Evolutionary conservation across 306 rosid species (phyloP), one percentile per base, ranked within the genome.

Genomic region (Glycine soja): DNA sequence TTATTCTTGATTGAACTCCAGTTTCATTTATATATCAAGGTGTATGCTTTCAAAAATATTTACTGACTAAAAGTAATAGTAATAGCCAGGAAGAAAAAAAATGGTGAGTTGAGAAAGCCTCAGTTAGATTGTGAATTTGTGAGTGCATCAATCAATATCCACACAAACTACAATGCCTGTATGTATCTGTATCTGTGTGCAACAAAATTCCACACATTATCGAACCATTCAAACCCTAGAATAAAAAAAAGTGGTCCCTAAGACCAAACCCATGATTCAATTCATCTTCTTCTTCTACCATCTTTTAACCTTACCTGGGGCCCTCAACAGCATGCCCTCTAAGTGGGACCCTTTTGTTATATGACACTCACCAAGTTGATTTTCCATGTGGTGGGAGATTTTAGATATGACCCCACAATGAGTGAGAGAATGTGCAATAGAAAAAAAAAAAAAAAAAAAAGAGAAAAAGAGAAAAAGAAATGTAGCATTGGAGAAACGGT

Each of bases 321-420:
- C 87, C 85, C 89, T 83, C 87, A 83, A 81, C 68, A 80, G 95
- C 91, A 86, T 86, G 92, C 91, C 75, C 71, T 71, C 54, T 65
- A 40, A 78, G 85, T 90, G 95, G 89, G n/a, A 92, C 94, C 90
- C 30, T 19, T 76, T 32, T 7, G 12, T 61, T 42, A 54, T 53
- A 56, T 70, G 77, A 50, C 80, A 81, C 52, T 79, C 86, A 87
- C 76, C 87, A 76, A 64, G 19, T 16, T 72, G 40, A 80, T 82
- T 80, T 77, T 70, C 62, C 70, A 76, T 78, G 74, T 67, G 80
- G 84, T 82, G 78, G 89, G 70, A 78, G 87, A 78, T 59, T 32
- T 13, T 86, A 81, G 87, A 78, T 53, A 38, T 13, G 88, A 81
- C 82, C 87, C 87, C 69, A 86, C 88, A 67, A 71, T 54, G 34